These are phyloP conservation scores for Monilinia fructicola DNA, from an alignment of 2,329 filamentous ascomycete genomes.

Conservation along the genomic window DNA sequence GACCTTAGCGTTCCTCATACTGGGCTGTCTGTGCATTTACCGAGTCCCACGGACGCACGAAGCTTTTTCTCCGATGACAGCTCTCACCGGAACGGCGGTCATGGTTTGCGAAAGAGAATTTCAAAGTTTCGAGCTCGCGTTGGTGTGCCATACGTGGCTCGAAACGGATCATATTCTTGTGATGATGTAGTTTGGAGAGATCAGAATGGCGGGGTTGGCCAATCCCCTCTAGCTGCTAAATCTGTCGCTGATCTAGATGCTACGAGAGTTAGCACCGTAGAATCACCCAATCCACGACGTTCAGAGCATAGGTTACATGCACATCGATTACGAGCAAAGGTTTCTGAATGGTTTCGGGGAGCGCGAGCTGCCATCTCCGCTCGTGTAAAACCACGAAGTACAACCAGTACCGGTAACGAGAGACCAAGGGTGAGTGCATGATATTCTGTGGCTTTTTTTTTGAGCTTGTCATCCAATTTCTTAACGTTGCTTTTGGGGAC, in stretches of 20 bases:
- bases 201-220: slow-evolving; percentile 22
- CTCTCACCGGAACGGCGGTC: slow-evolving; percentile 34
- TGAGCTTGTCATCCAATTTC: slow-evolving; percentile 16
- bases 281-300: slow-evolving; percentile 27
- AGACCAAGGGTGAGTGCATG: slow-evolving; percentile 16
- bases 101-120: slow-evolving; percentile 35
- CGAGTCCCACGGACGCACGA: slow-evolving; percentile 35
- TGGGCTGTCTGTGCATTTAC: slow-evolving; percentile 27
- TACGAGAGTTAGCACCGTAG: slow-evolving; percentile 25
- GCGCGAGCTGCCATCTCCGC: slow-evolving; percentile 33
- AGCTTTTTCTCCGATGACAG: slow-evolving; percentile 45
- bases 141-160: slow-evolving; percentile 32
- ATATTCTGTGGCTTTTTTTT: background rate
- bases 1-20: slow-evolving; percentile 18
- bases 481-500: slow-evolving; percentile 2
- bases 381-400: slow-evolving; percentile 31
- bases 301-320: slow-evolving; percentile 26
- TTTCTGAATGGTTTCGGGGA: slow-evolving; percentile 36
- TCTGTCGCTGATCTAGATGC: slow-evolving; percentile 33
- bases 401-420: slow-evolving; percentile 15
- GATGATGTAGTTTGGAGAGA: slow-evolving; percentile 37
- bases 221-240: slow-evolving; percentile 25
- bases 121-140: slow-evolving; percentile 36
- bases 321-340: slow-evolving; percentile 33
- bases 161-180: slow-evolving; percentile 34